Evolutionary conservation across 2,329 filamentous ascomycete species (phyloP).

Genomic region (Stagonosporopsis chrysanthemi): DNA sequence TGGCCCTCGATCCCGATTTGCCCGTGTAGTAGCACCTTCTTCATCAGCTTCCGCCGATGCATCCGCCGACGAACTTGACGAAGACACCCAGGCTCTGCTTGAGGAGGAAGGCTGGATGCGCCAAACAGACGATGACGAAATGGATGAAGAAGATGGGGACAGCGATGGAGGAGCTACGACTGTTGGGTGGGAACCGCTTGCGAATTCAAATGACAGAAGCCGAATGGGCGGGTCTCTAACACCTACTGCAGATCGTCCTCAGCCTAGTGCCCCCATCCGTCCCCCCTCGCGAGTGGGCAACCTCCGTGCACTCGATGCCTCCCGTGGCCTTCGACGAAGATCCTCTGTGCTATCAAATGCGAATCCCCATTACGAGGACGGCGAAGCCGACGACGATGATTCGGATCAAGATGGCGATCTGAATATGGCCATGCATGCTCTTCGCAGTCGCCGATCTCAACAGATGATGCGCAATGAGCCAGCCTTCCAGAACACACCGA

Average conservation of each 20-base stretch:
- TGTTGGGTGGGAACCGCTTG: conserved; percentile 55
- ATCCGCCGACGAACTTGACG: conserved; percentile 49
- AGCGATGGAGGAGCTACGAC: conserved; percentile 55
- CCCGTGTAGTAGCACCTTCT: conserved; percentile 34
- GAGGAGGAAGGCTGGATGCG: conserved; percentile 49
- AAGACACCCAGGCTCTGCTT: conserved; percentile 48
- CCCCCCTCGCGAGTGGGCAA: conserved; percentile 50
- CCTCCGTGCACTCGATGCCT: conserved; percentile 42
- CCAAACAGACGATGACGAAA: conserved; percentile 50
- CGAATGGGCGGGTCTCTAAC: conserved; percentile 56
- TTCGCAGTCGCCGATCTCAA: conserved; percentile 47
- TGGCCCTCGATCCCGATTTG: conserved; percentile 36
- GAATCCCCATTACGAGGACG: conserved; percentile 50
- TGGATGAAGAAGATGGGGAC: conserved; percentile 49
- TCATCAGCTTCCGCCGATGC: conserved; percentile 48
- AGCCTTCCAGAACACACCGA: conserved; percentile 33
- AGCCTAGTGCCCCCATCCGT: conserved; percentile 50
- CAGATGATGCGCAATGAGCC: conserved; percentile 42
- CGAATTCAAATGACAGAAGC: conserved; percentile 55
- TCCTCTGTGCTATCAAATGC: conserved; percentile 47
- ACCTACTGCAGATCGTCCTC: conserved; percentile 56
- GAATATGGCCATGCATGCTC: conserved; percentile 44
- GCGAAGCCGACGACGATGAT: conserved; percentile 53
- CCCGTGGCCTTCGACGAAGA: conserved; percentile 50
- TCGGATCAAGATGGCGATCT: conserved; percentile 51